phyloP scores from a whole-genome alignment of 495 filamentous ascomycete genomes.

The Extremus antarcticus region DNA sequence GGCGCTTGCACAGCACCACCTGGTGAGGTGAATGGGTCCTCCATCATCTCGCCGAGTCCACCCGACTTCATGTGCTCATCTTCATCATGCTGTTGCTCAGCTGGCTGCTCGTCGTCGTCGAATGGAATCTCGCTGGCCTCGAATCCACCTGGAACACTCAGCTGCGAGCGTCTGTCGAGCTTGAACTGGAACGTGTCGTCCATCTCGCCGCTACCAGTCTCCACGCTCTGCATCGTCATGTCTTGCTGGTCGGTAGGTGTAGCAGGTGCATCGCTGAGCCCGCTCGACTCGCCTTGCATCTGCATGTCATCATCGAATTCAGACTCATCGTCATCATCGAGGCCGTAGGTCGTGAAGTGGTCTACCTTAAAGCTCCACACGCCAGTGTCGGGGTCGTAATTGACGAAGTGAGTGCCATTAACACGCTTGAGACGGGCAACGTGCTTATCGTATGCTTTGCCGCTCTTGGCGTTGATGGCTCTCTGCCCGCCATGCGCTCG shows the following conservation, averaged over 20 bases:
- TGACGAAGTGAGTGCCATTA: constrained; percentile 64
- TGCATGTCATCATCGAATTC: constrained; percentile 44
- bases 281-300: constrained; percentile 3
- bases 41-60: constrained; percentile 2
- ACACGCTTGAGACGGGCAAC: constrained; percentile 69
- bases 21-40: constrained; percentile 2
- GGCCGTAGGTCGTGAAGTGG: constrained; percentile 92
- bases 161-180: constrained; percentile 8
- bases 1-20: constrained; percentile 17
- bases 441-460: constrained; percentile 61
- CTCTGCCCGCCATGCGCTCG: constrained; percentile 51
- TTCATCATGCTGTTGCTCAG: constrained; percentile 8
- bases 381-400: constrained; percentile 66
- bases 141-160: constrained; percentile 16
- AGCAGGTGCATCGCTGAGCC: constrained; percentile 13
- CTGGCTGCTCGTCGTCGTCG: constrained; percentile 9
- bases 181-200: constrained; percentile 21
- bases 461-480: constrained; percentile 43
- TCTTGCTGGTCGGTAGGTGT: constrained; percentile 12
- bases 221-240: constrained; percentile 11
- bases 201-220: constrained; percentile 5
- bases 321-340: constrained; percentile 65
- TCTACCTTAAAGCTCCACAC: constrained; percentile 85
- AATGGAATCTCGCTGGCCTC: constrained; percentile 4
- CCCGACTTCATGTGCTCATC: constrained; percentile 1